phyloP scores from a whole-genome alignment of 2,329 filamentous ascomycete species.

The Pseudomassariella vexata region DNA sequence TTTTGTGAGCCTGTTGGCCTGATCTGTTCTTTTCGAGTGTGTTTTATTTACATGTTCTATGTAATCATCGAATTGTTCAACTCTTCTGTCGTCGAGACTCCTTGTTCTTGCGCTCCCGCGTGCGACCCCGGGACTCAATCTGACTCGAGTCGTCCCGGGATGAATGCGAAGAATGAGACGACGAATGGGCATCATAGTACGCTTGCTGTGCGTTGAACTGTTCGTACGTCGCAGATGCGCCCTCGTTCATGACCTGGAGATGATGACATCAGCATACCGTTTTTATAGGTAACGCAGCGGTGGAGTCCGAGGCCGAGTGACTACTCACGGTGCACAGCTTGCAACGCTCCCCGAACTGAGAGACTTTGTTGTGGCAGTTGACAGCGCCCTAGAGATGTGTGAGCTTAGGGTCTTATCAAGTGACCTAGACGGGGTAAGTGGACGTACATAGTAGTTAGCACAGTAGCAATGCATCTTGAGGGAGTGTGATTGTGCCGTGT shows the following conservation, averaged over 20 bases:
- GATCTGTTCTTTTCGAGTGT: background rate
- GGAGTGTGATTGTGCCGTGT: constrained; percentile 10
- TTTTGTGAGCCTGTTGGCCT: too few species aligned
- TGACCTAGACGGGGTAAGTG: background rate
- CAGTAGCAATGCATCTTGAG: constrained; percentile 21
- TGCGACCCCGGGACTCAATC: constrained; percentile 8
- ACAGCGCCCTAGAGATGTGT: constrained; percentile 13
- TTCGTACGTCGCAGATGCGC: constrained; percentile 13
- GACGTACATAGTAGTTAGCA: constrained; percentile 23
- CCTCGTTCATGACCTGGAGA: constrained; percentile 19
- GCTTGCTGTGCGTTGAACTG: constrained; percentile 1
- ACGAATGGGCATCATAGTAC: constrained; percentile 4
- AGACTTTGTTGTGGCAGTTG: constrained; percentile 23
- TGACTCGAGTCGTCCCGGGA: constrained; percentile 8
- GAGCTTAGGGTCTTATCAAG: background rate
- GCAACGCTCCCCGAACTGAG: constrained; percentile 21
- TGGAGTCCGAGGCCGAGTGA: background rate
- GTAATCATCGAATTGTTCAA: constrained; percentile 1
- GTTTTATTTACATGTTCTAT: background rate
- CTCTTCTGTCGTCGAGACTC: constrained; percentile 1
- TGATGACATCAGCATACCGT: background rate
- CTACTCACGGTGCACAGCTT: constrained; percentile 18
- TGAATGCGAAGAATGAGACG: constrained; percentile 4
- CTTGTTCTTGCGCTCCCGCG: constrained; percentile 6
- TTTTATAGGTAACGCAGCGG: background rate